Base-by-base conservation (phyloP, 2,329 filamentous ascomycete genomes). In the Fusarium graminum region DNA sequence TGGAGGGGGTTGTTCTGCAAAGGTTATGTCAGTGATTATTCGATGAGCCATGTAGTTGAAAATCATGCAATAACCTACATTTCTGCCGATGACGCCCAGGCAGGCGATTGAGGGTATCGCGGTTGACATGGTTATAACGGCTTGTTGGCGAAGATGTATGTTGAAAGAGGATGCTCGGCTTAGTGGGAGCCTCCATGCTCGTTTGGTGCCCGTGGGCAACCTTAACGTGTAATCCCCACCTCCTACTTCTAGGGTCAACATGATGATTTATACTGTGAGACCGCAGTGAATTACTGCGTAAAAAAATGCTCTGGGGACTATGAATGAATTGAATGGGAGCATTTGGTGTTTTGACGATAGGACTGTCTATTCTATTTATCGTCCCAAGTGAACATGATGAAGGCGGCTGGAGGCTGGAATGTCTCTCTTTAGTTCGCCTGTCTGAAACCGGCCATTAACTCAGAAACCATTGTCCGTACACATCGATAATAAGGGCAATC, bases 1-100 rank as follows among this genome's bases (percentile, higher is more conserved):
- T 98, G 94, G 68, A 98, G 90, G 59, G 94, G 95, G 76, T 97
- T 97, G 82, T 98, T 97, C 94, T 98, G 75, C 59, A 30, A 65
- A 32, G 34, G 36, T 7, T 29, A n/a, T 28, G 17, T 38, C 19
- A 52, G 55, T 42, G 11, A 50, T 25, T 14, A 19, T 32, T 22
- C 34, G 43, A 38, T 36, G 46, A 16, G 41, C 22, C 10, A 13
- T 6, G 29, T 29, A n/a, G 29, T 10, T 32, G n/a, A 25, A 38
- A 25, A 28, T 28, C 13, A 38, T 26, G 41, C 34, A 47, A 39
- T 32, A 77, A 77, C 85, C 72, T 84, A 97, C 94, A 79, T 96
- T 91, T 80, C 95, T 93, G 70, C 95, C 94, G 73, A 99, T 96
- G 51, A 98, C 85, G 78, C 93, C 94, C 72, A 99, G 89, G 76